Evolutionary conservation across 2,329 filamentous ascomycete species (phyloP).

Genomic region (Ustilaginoidea virens): DNA sequence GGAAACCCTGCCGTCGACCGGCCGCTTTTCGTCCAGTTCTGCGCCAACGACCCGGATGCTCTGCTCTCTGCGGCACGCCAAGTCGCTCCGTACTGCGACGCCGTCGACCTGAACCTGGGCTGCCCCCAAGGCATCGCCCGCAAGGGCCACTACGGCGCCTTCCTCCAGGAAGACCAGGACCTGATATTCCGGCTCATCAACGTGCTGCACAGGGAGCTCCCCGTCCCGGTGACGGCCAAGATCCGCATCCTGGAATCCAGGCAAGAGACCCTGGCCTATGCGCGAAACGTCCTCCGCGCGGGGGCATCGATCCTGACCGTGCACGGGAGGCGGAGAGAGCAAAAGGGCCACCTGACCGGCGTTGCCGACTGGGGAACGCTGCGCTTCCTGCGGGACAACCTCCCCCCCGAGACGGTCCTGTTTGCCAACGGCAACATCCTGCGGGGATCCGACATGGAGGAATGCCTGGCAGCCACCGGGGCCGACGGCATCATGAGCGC

Average conservation of each 20-base stretch:
- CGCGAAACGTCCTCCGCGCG: constrained; percentile 68
- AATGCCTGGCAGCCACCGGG: constrained; percentile 68
- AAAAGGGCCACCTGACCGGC: constrained; percentile 92
- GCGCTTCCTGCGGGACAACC: constrained; percentile 62
- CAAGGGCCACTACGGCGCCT: constrained; percentile 83
- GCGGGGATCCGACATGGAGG: constrained; percentile 59
- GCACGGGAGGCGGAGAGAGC: constrained; percentile 74
- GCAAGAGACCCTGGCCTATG: constrained; percentile 79
- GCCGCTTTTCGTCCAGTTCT: constrained; percentile 92
- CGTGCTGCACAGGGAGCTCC: constrained; percentile 61
- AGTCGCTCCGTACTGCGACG: constrained; percentile 80
- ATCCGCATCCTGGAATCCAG: constrained; percentile 78
- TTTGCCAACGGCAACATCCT: constrained; percentile 96
- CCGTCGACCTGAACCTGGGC: constrained; percentile 86
- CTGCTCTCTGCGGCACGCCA: constrained; percentile 64
- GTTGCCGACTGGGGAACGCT: constrained; percentile 86
- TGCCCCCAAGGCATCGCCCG: constrained; percentile 92
- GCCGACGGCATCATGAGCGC: constrained; percentile 93
- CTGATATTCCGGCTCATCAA: constrained; percentile 72
- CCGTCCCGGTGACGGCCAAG: constrained; percentile 85
- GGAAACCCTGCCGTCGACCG: constrained; percentile 75
- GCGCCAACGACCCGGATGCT: constrained; percentile 71
- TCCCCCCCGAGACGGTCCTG: constrained; percentile 78
- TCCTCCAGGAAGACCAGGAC: constrained; percentile 83
- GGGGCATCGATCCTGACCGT: constrained; percentile 90